Evolutionary conservation across 805 yeast species (phyloP).

Genomic region (Candida glaebosa): DNA sequence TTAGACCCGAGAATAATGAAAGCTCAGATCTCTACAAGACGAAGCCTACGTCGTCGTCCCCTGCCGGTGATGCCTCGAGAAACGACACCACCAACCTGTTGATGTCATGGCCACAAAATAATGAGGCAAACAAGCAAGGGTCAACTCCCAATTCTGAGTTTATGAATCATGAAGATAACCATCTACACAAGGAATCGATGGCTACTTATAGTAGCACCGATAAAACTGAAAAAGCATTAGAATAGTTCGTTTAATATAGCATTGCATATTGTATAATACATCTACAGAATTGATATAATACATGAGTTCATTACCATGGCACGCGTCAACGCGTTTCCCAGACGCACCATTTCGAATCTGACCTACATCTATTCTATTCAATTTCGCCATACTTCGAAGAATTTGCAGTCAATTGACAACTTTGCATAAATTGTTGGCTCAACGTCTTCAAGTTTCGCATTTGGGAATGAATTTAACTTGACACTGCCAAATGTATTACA

Average conservation of each 20-base stretch:
- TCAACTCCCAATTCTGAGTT: slow-evolving; percentile 28
- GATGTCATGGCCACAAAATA: slow-evolving; percentile 19
- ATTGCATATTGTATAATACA: slow-evolving; percentile 5
- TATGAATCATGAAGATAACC: slow-evolving; percentile 16
- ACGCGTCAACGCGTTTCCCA: no score
- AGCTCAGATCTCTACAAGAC: slow-evolving; percentile 3
- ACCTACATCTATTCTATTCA: no score
- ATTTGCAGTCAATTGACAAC: no score
- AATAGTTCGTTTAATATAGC: slow-evolving; percentile 1
- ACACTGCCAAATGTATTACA: no score
- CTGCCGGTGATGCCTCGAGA: slow-evolving; percentile 27
- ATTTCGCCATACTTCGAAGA: no score
- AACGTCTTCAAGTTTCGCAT: no score
- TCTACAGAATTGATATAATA: slow-evolving; percentile 2
- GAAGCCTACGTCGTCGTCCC: slow-evolving; percentile 27
- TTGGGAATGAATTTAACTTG: no score
- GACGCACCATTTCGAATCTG: neutral
- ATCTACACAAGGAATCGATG: neutral
- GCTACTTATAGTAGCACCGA: neutral
- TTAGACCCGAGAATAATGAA: slow-evolving; percentile 14
- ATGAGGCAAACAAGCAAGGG: slow-evolving; percentile 9
- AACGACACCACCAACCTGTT: slow-evolving; percentile 28
- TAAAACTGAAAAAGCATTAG: neutral
- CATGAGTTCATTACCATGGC: neutral
- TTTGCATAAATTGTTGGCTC: no score